These are phyloP conservation scores for Isatis lusitanica DNA, from an alignment of 441 rosid species.

Conservation along the genomic window DNA sequence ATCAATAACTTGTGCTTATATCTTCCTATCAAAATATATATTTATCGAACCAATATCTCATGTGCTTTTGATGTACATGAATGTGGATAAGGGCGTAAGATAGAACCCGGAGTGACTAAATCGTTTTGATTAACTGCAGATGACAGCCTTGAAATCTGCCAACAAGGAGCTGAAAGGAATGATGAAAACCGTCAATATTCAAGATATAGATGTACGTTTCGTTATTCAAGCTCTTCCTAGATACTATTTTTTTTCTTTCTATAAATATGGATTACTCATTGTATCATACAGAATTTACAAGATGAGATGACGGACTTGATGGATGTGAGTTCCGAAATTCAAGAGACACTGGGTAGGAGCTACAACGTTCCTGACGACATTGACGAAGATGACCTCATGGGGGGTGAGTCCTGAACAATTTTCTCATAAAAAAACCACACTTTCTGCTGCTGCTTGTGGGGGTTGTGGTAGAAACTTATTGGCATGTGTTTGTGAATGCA, in stretches of 20 bases:
- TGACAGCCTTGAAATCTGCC: constrained; percentile 83
- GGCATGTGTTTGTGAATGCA: constrained; percentile 34
- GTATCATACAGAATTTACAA: constrained; percentile 71
- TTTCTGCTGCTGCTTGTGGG: neutral
- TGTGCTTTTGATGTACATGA: constrained; percentile 10
- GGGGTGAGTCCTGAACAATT: constrained; percentile 50
- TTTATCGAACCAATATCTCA: neutral
- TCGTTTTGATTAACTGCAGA: constrained; percentile 41
- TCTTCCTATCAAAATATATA: neutral
- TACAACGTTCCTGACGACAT: constrained; percentile 91
- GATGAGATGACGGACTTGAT: constrained; percentile 98
- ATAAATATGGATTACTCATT: constrained; percentile 13
- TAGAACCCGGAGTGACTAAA: neutral
- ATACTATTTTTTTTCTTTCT: neutral
- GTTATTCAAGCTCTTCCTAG: constrained; percentile 5
- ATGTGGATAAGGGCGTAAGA: neutral
- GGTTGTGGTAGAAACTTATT: neutral
- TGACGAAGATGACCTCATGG: constrained; percentile 97
- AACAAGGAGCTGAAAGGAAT: constrained; percentile 88
- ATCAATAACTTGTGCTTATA: no score
- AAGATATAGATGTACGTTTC: constrained; percentile 73
- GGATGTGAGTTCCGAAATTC: constrained; percentile 94
- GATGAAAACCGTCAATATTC: constrained; percentile 92
- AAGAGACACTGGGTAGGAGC: constrained; percentile 91
- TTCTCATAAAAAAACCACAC: neutral